These are phyloP conservation scores for Craterostigma plantagineum DNA, from an alignment of 257 asterid genomes.

Conservation along the genomic window DNA sequence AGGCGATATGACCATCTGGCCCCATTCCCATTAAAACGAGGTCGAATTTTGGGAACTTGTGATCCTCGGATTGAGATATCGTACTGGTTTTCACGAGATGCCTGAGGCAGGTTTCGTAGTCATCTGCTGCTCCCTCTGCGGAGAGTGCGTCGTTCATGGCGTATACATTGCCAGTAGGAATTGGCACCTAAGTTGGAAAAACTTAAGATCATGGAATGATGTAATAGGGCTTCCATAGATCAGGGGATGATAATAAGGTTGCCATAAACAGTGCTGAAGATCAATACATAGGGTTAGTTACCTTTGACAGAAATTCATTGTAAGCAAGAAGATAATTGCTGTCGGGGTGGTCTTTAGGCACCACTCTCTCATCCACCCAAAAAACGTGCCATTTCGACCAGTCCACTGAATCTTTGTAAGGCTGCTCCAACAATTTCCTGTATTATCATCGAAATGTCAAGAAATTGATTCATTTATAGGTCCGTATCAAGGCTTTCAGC, in stretches of 20 bases:
- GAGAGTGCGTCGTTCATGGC: constrained; percentile 77
- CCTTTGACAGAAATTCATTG: constrained; percentile 71
- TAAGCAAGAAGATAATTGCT: constrained; percentile 81
- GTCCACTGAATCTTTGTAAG: constrained; percentile 53
- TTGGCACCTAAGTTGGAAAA: constrained; percentile 40
- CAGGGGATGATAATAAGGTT: too few species aligned
- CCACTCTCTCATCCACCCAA: constrained; percentile 93
- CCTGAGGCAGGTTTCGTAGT: constrained; percentile 64
- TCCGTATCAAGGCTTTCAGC: too few species aligned
- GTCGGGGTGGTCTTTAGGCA: constrained; percentile 79
- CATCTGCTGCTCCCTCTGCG: constrained; percentile 89
- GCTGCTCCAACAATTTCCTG: constrained; percentile 71
- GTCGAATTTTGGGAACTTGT: constrained; percentile 75
- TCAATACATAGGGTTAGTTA: constrained; percentile 8
- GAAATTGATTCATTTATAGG: not conserved
- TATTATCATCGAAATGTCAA: constrained; percentile 6
- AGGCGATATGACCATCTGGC: constrained; percentile 94
- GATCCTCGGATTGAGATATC: constrained; percentile 27
- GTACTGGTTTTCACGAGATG: constrained; percentile 41
- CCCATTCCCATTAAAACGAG: constrained; percentile 92
- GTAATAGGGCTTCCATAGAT: too few species aligned
- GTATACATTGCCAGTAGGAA: constrained; percentile 65
- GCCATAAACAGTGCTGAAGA: not conserved
- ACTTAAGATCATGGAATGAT: not conserved
- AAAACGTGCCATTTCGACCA: constrained; percentile 86